Percentiles rank a stretch among this genome's conserved stretches.
phyloP scores from a whole-genome alignment of 176 grass and related monocot genomes.

The Carex myosuroides region DNA sequence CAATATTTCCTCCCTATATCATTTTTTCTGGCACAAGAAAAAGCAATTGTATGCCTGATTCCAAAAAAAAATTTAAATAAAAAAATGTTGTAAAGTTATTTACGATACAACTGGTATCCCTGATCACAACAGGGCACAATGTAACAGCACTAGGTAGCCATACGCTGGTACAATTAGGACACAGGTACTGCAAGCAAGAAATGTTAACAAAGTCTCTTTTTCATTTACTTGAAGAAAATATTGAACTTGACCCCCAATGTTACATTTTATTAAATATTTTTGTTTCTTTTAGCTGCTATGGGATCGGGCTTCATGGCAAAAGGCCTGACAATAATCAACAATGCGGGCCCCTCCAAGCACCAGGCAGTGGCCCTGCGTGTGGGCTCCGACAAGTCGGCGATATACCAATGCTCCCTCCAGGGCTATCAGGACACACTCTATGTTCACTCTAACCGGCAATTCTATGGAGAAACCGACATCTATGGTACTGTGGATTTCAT shows the following conservation, averaged over 20 bases:
- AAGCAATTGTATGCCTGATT: neutral
- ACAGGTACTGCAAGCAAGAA: neutral
- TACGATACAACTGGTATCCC: neutral
- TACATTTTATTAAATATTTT: neutral
- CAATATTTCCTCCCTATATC: neutral
- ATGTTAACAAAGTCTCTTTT: neutral
- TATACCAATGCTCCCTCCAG: conserved; percentile 60
- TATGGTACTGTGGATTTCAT: conserved; percentile 74
- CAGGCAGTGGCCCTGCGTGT: conserved; percentile 64
- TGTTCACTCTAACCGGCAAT: conserved; percentile 64
- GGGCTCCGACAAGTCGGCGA: conserved; percentile 46
- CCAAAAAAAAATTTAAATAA: neutral
- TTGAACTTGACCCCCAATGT: neutral
- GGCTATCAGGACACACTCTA: conserved; percentile 77
- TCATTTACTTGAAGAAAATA: neutral
- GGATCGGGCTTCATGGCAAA: conserved; percentile 69
- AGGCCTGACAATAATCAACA: conserved; percentile 57
- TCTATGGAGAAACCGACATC: conserved; percentile 38
- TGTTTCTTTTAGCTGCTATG: conserved; percentile 35
- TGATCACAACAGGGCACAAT: neutral
- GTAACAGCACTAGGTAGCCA: neutral
- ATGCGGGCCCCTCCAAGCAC: conserved; percentile 43
- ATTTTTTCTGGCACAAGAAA: neutral
- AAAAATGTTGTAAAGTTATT: neutral
- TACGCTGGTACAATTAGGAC: neutral